Evolutionary conservation across 1,284 basidiomycete genomes (phyloP).

Genomic region (Ceratorhiza oryzae-sativae): DNA sequence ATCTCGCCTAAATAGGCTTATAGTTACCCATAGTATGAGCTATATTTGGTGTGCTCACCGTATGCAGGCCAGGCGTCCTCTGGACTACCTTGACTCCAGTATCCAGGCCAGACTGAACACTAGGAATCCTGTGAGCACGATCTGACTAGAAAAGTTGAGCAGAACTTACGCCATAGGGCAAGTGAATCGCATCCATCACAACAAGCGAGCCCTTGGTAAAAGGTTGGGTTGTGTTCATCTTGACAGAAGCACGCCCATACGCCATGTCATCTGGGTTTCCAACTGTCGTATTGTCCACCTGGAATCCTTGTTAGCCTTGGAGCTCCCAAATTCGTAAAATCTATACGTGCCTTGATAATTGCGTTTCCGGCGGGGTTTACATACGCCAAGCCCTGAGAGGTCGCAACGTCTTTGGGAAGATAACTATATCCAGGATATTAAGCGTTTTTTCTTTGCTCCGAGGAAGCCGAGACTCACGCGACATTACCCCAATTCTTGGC

Average conservation of each 20-base stretch:
- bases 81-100: slow-evolving; percentile 43
- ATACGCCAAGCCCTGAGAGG: slow-evolving; percentile 34
- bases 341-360: slow-evolving; percentile 31
- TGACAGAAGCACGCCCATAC: slow-evolving; percentile 36
- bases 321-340: not conserved
- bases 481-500: slow-evolving; percentile 43
- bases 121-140: not conserved
- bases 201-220: slow-evolving; percentile 32
- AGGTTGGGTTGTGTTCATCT: slow-evolving; percentile 38
- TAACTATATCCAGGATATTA: slow-evolving; percentile 2
- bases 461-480: slow-evolving; percentile 14
- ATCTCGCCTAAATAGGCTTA: slow-evolving; percentile 42
- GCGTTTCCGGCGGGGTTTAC: slow-evolving; percentile 39
- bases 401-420: slow-evolving; percentile 35
- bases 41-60: slow-evolving; percentile 21
- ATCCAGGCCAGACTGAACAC: slow-evolving; percentile 45
- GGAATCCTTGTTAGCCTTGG: not conserved
- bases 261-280: slow-evolving; percentile 26
- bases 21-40: not conserved
- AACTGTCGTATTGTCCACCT: slow-evolving; percentile 41
- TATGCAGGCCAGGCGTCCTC: slow-evolving; percentile 43
- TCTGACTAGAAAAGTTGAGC: not conserved
- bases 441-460: not conserved
- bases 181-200: slow-evolving; percentile 39
- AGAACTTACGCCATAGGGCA: slow-evolving; percentile 39